Evolutionary conservation across 306 rosid genomes (phyloP), one percentile per base, ranked within the genome.

Genomic region (Prinsepia uniflora): DNA sequence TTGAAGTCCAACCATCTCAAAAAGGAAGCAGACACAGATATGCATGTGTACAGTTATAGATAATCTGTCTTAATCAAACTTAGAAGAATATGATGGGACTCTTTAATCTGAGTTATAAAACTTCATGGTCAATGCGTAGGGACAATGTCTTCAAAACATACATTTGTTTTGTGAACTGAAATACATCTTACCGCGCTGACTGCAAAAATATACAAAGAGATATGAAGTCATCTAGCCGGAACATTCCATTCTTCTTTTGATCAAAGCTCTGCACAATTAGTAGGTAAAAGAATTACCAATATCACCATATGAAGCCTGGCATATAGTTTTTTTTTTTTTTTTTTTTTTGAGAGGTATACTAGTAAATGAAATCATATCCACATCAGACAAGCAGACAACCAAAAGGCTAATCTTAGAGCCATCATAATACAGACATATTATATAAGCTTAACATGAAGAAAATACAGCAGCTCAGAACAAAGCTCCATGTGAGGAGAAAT

Each of bases 151-250:
- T 2, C 19, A 6, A 22, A 60, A 63, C 8, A 72, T 22, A 14
- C 57, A 42, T 6, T 54, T 30, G 30, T 61, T 9, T 19, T 44
- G 41, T 1, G 60, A 66, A 44, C 45, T 48, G 17, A 55, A 52
- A 66, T 8, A 14, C 41, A 63, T 78, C 81, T 77, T 88, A 90
- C 96, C 90, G 72, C 46, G 98, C 89, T 40, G 98, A 90, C 71
- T 86, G 98, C 73, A 90, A 63, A 75, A 92, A 86, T 79, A 88
- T 86, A 80, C 91, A 92, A 59, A 92, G 90, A 60, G 96, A 90
- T 76, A 92, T 85, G 83, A 92, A 86, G 85, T 85, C 88, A 76
- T 86, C 92, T 76, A 92, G 86, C 74, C 76, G 83, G 79, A 92
- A 86, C 75, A 77, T 85, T 63, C 92, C 91, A 68, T 82, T 92